These are phyloP conservation scores for Melaleuca alternifolia DNA, from an alignment of 345 rosid species.

Conservation along the genomic window DNA sequence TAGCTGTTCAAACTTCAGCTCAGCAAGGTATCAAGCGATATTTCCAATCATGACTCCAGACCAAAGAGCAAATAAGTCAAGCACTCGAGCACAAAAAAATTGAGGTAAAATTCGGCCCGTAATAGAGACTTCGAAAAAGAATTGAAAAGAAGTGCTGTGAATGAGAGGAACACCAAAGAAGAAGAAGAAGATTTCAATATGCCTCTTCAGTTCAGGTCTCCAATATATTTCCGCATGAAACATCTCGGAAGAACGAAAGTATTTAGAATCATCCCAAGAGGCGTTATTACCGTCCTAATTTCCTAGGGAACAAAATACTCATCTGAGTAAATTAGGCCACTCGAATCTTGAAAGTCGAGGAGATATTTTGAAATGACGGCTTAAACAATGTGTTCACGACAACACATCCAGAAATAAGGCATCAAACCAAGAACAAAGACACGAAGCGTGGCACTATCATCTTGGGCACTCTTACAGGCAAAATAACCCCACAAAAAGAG, in stretches of 20 bases:
- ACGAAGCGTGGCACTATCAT: not conserved
- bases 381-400: not conserved
- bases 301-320: not conserved
- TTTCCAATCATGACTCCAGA: not conserved
- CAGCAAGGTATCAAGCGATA: not conserved
- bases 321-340: not conserved
- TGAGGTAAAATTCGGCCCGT: not conserved
- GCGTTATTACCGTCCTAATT: not conserved
- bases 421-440: not conserved
- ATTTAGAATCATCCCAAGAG: not conserved
- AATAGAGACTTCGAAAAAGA: not conserved
- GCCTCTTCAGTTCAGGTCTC: slow-evolving; percentile 9
- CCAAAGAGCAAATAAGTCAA: not conserved
- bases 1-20: not conserved
- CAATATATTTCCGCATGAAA: slow-evolving; percentile 1
- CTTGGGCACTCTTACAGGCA: not conserved
- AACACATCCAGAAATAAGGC: not conserved
- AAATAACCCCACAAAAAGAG: not conserved
- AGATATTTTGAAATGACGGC: not conserved
- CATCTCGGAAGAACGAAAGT: slow-evolving; percentile 16
- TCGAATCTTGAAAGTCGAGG: not conserved
- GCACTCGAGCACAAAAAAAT: not conserved
- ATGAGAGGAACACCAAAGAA: not conserved
- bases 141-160: not conserved
- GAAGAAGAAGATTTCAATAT: not conserved